Base-by-base conservation (phyloP, 1,139 yeast genomes). In the Protomyces macrosporus region DNA sequence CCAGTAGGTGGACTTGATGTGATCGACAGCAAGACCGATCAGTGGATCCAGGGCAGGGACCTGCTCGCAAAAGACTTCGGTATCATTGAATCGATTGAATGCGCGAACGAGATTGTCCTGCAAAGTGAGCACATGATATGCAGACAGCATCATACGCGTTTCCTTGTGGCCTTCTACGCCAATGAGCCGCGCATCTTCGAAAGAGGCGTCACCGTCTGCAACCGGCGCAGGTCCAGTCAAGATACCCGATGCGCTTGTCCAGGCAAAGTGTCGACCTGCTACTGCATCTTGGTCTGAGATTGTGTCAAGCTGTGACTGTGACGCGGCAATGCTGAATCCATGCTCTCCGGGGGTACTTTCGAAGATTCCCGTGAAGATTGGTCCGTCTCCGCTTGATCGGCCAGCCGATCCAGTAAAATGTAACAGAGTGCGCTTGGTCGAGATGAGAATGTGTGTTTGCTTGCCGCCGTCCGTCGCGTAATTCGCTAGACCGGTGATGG, bases 11-110 rank as follows among this genome's bases (percentile, higher is more conserved):
- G 77, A 73, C 33, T 78, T 76, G 3, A 74, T 68, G 61, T 78
- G 76, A 72, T 91, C 98, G 3, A 84, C 81, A 1, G 83, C 75
- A 2, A 87, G 73, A 0, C 93, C 93, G 4, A 81, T 66, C 34
- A 60, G 36, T 4, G 39, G 51, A 14, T 53, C 63, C 10, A 34
- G 14, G n/a, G 58, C 12, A 1, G 53, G 10, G 6, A 58, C 39
- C 3, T 40, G 52, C n/a, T 51, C 55, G 7, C 35, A 51, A 32
- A 30, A 53, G 3, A 45, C 54, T 35, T 33, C 30, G 14, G 42
- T 32, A 10, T 56, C 59, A 45, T 60, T 56, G 33, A 45, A 54
- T 30, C 58, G 58, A 30, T 45, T 53, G 39, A 40, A 32, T 7
- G 58, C 63, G 4, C 16, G 30, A n/a, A 60, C 30, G 9, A 5